These are phyloP conservation scores for Sisymbrium altissimum DNA, from an alignment of 345 rosid genomes.

Conservation along the genomic window DNA sequence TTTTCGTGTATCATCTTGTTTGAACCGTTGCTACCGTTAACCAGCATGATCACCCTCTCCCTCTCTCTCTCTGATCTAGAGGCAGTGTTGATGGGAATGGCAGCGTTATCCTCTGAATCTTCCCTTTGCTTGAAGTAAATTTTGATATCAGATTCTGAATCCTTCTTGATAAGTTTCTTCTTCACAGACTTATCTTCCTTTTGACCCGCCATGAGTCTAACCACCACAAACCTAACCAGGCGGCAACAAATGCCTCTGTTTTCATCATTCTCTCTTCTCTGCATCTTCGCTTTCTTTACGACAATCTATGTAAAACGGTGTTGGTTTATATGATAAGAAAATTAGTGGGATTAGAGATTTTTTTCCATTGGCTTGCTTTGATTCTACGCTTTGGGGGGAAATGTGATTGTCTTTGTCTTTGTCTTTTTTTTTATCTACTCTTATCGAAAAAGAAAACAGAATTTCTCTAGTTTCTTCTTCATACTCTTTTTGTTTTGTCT, in stretches of 20 bases:
- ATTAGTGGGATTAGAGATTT: constrained; percentile 9
- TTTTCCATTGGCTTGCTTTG: constrained; percentile 27
- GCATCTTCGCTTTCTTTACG: constrained; percentile 10
- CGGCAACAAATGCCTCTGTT: constrained; percentile 23
- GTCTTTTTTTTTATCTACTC: not conserved
- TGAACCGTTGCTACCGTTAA: constrained; percentile 7
- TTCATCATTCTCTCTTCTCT: constrained; percentile 6
- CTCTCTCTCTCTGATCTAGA: constrained; percentile 14
- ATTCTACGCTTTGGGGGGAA: constrained; percentile 33
- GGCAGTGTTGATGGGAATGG: not conserved
- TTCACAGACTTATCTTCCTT: constrained; percentile 7
- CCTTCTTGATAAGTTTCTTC: constrained; percentile 28
- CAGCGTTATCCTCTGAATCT: constrained; percentile 30
- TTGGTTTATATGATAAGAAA: constrained; percentile 9
- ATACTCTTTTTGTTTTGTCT: not conserved
- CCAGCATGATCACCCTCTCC: constrained; percentile 20
- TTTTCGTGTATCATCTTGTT: constrained; percentile 2
- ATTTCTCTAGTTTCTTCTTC: constrained; percentile 25
- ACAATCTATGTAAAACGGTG: not conserved
- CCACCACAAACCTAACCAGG: constrained; percentile 15
- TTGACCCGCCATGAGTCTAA: constrained; percentile 18
- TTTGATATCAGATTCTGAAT: constrained; percentile 28
- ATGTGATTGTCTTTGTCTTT: constrained; percentile 26
- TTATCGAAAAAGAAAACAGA: not conserved
- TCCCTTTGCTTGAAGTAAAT: constrained; percentile 31